Conservation (phyloP, 441 rosid genomes). For the Hura crepitans region DNA sequence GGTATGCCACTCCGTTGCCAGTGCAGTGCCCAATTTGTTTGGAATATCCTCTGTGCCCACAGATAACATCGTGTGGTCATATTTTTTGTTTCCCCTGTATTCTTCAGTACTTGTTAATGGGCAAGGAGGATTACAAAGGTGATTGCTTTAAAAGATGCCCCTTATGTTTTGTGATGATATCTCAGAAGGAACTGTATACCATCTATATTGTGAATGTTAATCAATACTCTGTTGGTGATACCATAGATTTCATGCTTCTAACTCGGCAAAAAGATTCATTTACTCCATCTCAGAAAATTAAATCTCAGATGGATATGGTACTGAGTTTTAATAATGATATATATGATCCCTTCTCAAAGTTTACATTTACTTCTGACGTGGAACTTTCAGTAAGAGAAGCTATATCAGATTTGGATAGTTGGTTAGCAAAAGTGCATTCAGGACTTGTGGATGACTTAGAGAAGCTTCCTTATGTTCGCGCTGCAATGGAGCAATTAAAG, state of each 20-base stretch:
- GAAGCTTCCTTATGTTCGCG: conserved; percentile 89
- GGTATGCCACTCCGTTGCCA: conserved; percentile 65
- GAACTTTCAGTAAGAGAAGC: conserved; percentile 82
- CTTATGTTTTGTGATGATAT: conserved; percentile 84
- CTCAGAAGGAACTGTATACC: conserved; percentile 73
- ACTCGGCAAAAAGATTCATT: conserved; percentile 72
- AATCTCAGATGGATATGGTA: conserved; percentile 24
- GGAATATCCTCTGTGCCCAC: conserved; percentile 90
- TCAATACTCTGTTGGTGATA: conserved; percentile 59
- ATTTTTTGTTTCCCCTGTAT: conserved; percentile 95
- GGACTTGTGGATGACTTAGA: conserved; percentile 88
- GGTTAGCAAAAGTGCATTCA: conserved; percentile 83
- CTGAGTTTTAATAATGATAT: conserved; percentile 29
- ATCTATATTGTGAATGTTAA: conserved; percentile 66
- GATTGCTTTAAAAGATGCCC: conserved; percentile 86
- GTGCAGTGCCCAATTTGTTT: conserved; percentile 96
- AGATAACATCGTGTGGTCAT: conserved; percentile 93
- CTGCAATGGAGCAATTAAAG: conserved; percentile 74
- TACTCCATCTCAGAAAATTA: conserved; percentile 43
- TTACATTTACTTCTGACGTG: conserved; percentile 73
- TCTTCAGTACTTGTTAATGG: conserved; percentile 71
- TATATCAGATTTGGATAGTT: conserved; percentile 78
- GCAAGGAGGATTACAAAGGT: conserved; percentile 58
- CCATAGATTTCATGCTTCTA: conserved; percentile 71
- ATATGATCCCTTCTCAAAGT: conserved; percentile 67